Percentiles rank a stretch among this genome's conserved stretches.
phyloP scores from a whole-genome alignment of 2,329 filamentous ascomycete genomes.

The Microthyrium microscopicum region DNA sequence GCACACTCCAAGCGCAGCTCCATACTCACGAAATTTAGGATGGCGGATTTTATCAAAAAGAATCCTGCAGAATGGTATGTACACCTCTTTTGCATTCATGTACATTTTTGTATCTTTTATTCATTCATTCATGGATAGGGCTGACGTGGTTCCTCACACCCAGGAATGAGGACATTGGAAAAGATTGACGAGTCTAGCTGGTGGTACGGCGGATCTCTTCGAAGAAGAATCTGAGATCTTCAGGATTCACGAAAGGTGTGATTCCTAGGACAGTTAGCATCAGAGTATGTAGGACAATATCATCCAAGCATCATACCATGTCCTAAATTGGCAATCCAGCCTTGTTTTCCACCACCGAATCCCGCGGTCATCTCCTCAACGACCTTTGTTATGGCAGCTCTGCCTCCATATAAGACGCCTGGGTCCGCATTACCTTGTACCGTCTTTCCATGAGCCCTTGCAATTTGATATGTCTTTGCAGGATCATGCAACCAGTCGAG shows the following conservation, averaged over 20 bases:
- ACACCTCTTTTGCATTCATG: neutral
- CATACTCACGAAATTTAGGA: too few species aligned
- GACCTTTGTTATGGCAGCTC: conserved; percentile 60
- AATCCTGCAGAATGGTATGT: conserved; percentile 53
- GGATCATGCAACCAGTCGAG: conserved; percentile 92
- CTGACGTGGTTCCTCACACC: neutral
- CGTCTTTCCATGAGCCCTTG: conserved; percentile 52
- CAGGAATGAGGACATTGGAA: conserved; percentile 18
- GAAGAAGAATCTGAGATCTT: conserved; percentile 86
- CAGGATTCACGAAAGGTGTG: conserved; percentile 85
- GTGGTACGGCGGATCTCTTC: conserved; percentile 55
- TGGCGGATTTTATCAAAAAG: conserved; percentile 56
- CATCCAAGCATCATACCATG: conserved; percentile 48
- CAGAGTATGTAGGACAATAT: conserved; percentile 11
- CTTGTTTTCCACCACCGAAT: conserved; percentile 67
- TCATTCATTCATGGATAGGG: neutral
- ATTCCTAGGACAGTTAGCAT: conserved; percentile 49
- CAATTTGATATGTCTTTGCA: conserved; percentile 63
- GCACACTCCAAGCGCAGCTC: too few species aligned
- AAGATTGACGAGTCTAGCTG: too few species aligned
- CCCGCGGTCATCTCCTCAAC: conserved; percentile 79
- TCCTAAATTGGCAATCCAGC: conserved; percentile 94
- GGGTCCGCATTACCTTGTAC: conserved; percentile 95
- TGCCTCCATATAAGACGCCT: conserved; percentile 75
- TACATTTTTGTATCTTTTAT: too few species aligned